phyloP scores from a whole-genome alignment of 345 rosid species.

The Citrus reticulata region DNA sequence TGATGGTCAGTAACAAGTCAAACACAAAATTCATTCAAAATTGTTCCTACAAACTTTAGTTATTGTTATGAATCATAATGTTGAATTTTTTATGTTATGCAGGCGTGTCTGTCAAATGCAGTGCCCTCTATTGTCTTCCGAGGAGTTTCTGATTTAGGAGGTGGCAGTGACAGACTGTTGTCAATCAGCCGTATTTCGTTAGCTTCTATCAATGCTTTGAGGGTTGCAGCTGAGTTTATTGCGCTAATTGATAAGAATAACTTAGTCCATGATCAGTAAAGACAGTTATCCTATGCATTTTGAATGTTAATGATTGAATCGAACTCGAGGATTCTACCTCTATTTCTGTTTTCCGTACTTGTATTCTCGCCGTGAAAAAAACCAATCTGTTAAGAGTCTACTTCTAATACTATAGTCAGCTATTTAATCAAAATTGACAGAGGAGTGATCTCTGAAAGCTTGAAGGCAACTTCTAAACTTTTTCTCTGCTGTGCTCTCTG shows the following conservation, averaged over 20 bases:
- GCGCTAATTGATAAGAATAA: background rate
- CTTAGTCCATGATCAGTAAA: background rate
- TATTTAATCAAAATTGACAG: background rate
- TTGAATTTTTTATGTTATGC: constrained; percentile 3
- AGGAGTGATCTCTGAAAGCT: background rate
- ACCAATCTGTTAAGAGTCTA: too few species aligned
- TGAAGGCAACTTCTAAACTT: background rate
- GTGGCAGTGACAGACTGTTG: constrained; percentile 9
- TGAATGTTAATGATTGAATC: background rate
- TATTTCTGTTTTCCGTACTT: background rate
- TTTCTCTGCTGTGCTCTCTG: background rate
- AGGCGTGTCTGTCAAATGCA: constrained; percentile 33
- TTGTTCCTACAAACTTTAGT: background rate
- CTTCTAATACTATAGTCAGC: too few species aligned
- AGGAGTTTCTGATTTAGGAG: constrained; percentile 34
- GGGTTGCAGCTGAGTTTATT: constrained; percentile 24
- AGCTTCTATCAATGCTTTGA: constrained; percentile 34
- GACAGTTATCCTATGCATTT: background rate
- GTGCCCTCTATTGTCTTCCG: constrained; percentile 30
- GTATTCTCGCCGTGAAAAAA: background rate
- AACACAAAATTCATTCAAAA: background rate
- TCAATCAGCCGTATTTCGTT: constrained; percentile 11
- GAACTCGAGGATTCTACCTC: background rate
- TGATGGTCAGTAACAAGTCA: constrained; percentile 9
- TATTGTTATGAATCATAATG: background rate